Conservation (phyloP, 495 filamentous ascomycete species). For the Aspergillus mulundensis region DNA sequence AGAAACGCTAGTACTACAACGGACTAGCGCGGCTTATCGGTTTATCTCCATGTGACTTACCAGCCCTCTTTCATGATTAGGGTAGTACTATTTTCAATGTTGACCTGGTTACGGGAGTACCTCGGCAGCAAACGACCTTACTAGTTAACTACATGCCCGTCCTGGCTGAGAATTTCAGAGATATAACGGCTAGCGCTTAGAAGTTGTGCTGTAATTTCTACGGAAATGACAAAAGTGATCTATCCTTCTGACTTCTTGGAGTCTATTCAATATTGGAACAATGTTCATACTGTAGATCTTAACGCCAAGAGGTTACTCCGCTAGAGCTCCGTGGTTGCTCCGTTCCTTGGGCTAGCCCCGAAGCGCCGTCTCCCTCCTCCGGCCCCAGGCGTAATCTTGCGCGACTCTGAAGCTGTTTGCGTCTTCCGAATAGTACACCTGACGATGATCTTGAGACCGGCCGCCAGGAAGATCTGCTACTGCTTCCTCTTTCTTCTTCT, state of each 20-base stretch:
- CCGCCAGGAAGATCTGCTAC: conserved; percentile 19
- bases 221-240: no score
- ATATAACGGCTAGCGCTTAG: no score
- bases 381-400: not conserved
- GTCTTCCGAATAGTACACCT: conserved; percentile 12
- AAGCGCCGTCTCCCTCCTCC: not conserved
- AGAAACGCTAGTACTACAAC: conserved; percentile 2
- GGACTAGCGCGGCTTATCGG: conserved; percentile 5
- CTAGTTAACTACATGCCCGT: not conserved
- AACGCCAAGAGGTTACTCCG: conserved; percentile 13
- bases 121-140: not conserved
- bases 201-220: no score
- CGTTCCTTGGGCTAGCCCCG: not conserved
- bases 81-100: conserved; percentile 1
- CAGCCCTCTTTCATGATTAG: conserved; percentile 18
- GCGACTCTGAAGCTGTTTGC: not conserved
- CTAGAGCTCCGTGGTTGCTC: not conserved
- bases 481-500: conserved; percentile 34
- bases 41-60: conserved; percentile 18
- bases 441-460: conserved; percentile 27
- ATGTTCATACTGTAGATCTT: not conserved
- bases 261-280: not conserved
- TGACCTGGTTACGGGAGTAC: not conserved
- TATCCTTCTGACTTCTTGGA: not conserved
- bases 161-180: no score